phyloP scores from a whole-genome alignment of 169 alveolate genomes.

The Plasmodium vinckei region DNA sequence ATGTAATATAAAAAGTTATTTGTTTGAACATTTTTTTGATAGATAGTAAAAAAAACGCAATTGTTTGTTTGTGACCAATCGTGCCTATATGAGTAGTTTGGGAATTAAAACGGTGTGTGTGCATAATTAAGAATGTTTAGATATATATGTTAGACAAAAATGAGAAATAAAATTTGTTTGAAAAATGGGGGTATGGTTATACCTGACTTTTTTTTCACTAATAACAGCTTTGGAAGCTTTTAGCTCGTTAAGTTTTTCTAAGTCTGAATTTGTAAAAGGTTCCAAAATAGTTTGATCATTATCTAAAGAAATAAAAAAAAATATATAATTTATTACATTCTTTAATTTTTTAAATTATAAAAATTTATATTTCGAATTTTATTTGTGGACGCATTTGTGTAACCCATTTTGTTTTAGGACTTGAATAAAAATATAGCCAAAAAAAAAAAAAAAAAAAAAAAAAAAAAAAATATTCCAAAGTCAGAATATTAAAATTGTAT shows the following conservation, averaged over 20 bases:
- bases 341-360: background rate
- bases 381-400: no score
- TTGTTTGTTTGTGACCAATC: constrained; percentile 53
- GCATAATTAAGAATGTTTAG: background rate
- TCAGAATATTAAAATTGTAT: no score
- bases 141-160: no score
- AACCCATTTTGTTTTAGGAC: no score
- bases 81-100: constrained; percentile 1
- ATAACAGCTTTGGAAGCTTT: background rate
- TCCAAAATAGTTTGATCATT: background rate
- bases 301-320: constrained; percentile 6
- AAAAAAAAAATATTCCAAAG: no score
- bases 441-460: no score
- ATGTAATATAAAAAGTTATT: constrained; percentile 19
- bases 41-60: constrained; percentile 14
- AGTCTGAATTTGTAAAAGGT: background rate
- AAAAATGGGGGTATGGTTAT: no score
- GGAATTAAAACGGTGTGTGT: background rate
- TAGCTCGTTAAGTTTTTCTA: background rate
- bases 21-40: constrained; percentile 20
- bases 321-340: background rate
- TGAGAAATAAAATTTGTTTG: background rate
- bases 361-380: background rate
- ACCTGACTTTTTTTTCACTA: constrained; percentile 16
- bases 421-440: no score